Evolutionary conservation across 2,329 filamentous ascomycete species (phyloP), one percentile per base, ranked within the genome.

Genomic region (Mycogone perniciosa): DNA sequence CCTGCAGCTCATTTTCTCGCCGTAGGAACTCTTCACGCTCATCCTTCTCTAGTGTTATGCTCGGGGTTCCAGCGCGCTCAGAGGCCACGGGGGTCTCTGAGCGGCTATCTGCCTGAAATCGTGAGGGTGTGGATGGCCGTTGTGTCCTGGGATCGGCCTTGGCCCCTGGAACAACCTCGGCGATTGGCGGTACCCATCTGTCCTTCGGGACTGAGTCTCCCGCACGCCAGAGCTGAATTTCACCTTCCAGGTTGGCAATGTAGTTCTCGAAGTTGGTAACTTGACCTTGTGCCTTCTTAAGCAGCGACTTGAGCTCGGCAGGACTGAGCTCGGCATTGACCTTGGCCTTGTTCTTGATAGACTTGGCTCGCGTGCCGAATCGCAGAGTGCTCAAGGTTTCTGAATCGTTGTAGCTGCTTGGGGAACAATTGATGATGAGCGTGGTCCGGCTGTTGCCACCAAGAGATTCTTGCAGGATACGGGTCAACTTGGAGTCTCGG

Each of bases 321-420:
- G 93, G 93, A 63, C 92, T 97, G 62, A 99, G 81, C 70, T 99
- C 93, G 42, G 92, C 91, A 67, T 99, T 99, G 80, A 99, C 87
- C 85, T 97, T 99, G 71, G 93, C 93, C 79, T 97, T 97, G 77
- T 97, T 97, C 85, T 97, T 96, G 76, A 99, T 99, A 0, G 89
- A 88, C 76, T 99, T 99, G 52, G 93, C 93, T 67, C 93, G 80
- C 71, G 93, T 95, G 75, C 93, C 93, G 66, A 97, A 99, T 42
- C 91, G 83, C 54, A 99, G 73, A 1, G 93, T 99, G 58, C 90
- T 86, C 44, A 97, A 73, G 0, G 93, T 97, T 74, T 99, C 93
- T 49, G 85, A 83, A 72, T 96, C 92, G 75, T 99, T 97, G 76
- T 97, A 97, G 66, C 89, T 96, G 73, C 89, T 95, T 2, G 93